Evolutionary conservation across 257 asterid species (phyloP).

Genomic region (Fraxinus cuspidata): DNA sequence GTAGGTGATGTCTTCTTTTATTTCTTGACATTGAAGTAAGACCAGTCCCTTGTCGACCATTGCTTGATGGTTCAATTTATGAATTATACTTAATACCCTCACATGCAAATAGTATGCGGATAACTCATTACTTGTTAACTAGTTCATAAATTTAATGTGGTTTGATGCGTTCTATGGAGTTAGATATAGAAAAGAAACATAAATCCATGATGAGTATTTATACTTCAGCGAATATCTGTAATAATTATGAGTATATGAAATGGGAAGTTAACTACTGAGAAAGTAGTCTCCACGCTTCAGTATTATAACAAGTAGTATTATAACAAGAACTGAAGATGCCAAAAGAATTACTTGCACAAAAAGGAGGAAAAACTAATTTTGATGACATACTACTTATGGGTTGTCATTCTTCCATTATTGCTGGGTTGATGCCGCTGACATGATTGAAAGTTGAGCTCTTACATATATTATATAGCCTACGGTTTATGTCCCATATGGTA

Average conservation of each 20-base stretch:
- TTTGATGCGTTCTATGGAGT: background rate
- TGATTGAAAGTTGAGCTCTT: background rate
- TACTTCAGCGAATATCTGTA: background rate
- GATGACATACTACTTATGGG: background rate
- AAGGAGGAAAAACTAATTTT: background rate
- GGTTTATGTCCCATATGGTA: background rate
- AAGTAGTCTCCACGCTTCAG: background rate
- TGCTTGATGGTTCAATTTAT: background rate
- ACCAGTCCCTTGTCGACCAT: background rate
- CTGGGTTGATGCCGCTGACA: background rate
- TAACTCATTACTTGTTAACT: background rate
- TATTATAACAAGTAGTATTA: too few species aligned
- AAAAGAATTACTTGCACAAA: background rate
- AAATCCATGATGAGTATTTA: background rate
- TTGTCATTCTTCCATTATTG: background rate
- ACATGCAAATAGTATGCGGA: background rate
- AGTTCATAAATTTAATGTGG: background rate
- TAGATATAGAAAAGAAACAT: background rate
- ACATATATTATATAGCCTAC: background rate
- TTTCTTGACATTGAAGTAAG: background rate
- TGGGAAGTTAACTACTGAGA: background rate
- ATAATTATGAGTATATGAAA: background rate
- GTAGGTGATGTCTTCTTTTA: background rate
- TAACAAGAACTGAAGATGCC: background rate
- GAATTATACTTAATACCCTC: background rate